These are phyloP conservation scores for Casaregolazyma suthepensis DNA, from an alignment of 1,139 yeast genomes.

Conservation along the genomic window DNA sequence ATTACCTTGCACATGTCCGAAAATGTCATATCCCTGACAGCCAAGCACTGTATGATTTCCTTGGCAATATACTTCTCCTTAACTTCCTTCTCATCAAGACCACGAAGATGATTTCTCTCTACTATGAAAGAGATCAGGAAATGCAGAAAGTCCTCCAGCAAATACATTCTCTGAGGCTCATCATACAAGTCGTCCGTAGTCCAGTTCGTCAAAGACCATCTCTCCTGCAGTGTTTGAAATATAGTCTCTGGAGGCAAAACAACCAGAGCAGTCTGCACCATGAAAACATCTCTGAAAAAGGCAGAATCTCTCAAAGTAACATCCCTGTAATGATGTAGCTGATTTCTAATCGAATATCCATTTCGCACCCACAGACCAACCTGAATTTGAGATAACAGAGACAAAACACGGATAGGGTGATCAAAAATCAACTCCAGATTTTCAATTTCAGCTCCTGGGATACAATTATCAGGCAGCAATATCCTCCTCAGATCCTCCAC, in stretches of 20 bases:
- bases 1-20: slow-evolving; percentile 62
- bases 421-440: slow-evolving; percentile 46
- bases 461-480: slow-evolving; percentile 17
- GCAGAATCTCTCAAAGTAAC: slow-evolving; percentile 84
- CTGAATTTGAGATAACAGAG: slow-evolving; percentile 65
- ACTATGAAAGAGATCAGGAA: slow-evolving; percentile 64
- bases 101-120: slow-evolving; percentile 58
- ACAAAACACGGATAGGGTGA: slow-evolving; percentile 71
- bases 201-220: slow-evolving; percentile 33
- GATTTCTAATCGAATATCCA: slow-evolving; percentile 71
- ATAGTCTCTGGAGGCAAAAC: slow-evolving; percentile 53
- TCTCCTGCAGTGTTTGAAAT: slow-evolving; percentile 51
- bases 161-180: slow-evolving; percentile 40
- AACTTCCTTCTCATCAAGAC: slow-evolving; percentile 46
- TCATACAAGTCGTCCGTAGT: slow-evolving; percentile 36
- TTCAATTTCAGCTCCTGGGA: slow-evolving; percentile 13
- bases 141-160: slow-evolving; percentile 75
- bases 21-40: slow-evolving; percentile 67
- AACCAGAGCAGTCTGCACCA: slow-evolving; percentile 62
- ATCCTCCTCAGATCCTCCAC: slow-evolving; percentile 28
- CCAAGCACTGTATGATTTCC: slow-evolving; percentile 73
- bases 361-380: slow-evolving; percentile 90
- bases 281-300: slow-evolving; percentile 65
- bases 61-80: slow-evolving; percentile 48
- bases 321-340: slow-evolving; percentile 70